These are phyloP conservation scores for Chlamydomonas sp. DNA, from an alignment of 139 green algal genomes.

Conservation along the genomic window DNA sequence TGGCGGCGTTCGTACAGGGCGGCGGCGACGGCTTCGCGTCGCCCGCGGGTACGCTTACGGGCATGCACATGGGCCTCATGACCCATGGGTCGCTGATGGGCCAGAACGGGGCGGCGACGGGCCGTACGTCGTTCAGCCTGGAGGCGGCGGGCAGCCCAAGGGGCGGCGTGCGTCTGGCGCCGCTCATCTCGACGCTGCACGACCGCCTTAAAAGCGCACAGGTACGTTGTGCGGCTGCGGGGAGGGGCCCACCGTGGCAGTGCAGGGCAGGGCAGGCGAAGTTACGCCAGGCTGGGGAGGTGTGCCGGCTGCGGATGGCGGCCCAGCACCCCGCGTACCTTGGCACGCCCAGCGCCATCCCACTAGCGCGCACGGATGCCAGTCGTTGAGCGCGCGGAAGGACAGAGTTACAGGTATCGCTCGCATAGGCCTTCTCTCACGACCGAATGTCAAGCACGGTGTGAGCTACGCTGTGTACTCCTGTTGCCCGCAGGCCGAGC, in stretches of 20 bases:
- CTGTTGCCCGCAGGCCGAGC: too few relatives aligned
- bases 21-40: neutral
- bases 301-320: neutral
- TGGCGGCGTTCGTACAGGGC: neutral
- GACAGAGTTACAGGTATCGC: too few relatives aligned
- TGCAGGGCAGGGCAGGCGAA: neutral
- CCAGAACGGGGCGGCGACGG: too few relatives aligned
- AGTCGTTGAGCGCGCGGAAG: too few relatives aligned
- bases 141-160: constrained; percentile 12
- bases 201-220: neutral
- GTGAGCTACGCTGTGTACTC: too few relatives aligned
- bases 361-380: too few relatives aligned
- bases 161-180: neutral
- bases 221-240: too few relatives aligned
- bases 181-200: neutral
- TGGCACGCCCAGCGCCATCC: too few relatives aligned
- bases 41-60: neutral
- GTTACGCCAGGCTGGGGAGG: neutral
- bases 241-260: too few relatives aligned
- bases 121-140: constrained; percentile 1
- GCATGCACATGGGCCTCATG: neutral
- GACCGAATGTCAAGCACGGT: too few relatives aligned
- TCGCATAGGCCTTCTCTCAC: too few relatives aligned
- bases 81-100: neutral
- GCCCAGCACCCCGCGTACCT: too few relatives aligned